phyloP scores from a whole-genome alignment of 192 early-diverging fungal species.

The Coemansia sp. region DNA sequence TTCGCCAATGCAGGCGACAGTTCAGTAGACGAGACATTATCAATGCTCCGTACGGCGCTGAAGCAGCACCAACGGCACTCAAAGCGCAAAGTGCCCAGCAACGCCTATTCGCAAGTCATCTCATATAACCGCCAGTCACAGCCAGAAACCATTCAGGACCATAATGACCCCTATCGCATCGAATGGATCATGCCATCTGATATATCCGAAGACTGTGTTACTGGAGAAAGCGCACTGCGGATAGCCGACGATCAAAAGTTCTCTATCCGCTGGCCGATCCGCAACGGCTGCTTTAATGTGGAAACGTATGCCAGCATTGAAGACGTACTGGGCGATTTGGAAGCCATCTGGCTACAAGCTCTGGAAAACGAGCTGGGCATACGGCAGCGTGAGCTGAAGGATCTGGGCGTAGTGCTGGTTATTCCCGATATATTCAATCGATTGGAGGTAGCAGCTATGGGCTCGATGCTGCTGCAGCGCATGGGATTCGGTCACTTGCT shows the following conservation, averaged over 20 bases:
- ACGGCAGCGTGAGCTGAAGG: constrained; percentile 54
- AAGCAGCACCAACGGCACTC: constrained; percentile 75
- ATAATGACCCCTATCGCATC: constrained; percentile 88
- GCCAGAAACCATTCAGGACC: constrained; percentile 73
- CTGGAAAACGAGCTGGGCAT: constrained; percentile 72
- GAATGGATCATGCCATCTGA: constrained; percentile 69
- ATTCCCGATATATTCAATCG: constrained; percentile 76
- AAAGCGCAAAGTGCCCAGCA: constrained; percentile 74
- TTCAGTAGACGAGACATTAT: constrained; percentile 26
- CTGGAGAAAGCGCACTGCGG: constrained; percentile 33
- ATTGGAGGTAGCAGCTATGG: constrained; percentile 60
- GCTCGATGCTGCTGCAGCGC: constrained; percentile 66
- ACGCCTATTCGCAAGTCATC: constrained; percentile 68
- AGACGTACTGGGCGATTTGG: constrained; percentile 70
- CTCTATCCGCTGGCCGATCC: constrained; percentile 69
- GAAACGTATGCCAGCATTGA: constrained; percentile 67
- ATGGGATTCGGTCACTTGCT: constrained; percentile 77
- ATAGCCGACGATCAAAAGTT: constrained; percentile 37
- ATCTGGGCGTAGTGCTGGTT: constrained; percentile 70
- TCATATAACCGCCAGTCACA: constrained; percentile 67
- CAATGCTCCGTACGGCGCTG: constrained; percentile 65
- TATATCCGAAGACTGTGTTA: constrained; percentile 49
- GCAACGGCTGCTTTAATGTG: constrained; percentile 74
- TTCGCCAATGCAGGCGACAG: constrained; percentile 1
- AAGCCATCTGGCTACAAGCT: constrained; percentile 74